These are phyloP conservation scores for Prunus armeniaca DNA, from an alignment of 306 rosid species.

Conservation along the genomic window DNA sequence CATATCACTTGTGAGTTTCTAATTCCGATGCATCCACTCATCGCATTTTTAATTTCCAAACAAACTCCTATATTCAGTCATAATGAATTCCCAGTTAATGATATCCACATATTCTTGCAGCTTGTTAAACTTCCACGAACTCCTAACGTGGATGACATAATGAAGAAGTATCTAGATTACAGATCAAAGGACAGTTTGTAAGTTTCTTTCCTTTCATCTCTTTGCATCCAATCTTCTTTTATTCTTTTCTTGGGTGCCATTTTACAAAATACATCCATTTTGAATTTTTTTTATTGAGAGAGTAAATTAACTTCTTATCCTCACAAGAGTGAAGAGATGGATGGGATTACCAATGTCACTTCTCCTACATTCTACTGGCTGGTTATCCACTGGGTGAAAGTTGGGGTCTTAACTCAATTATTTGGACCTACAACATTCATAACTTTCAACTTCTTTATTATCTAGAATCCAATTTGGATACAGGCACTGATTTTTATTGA, in stretches of 20 bases:
- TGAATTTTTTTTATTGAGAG: neutral
- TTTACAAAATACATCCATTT: neutral
- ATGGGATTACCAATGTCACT: neutral
- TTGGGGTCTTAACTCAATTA: neutral
- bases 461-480: neutral
- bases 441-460: neutral
- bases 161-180: slow-evolving; percentile 64
- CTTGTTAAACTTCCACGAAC: slow-evolving; percentile 87
- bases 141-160: slow-evolving; percentile 73
- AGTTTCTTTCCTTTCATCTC: slow-evolving; percentile 34
- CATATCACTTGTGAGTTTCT: neutral
- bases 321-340: neutral
- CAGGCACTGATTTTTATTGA: neutral
- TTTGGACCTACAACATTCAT: neutral
- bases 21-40: neutral
- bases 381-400: neutral
- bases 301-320: neutral
- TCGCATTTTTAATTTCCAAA: neutral
- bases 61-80: neutral
- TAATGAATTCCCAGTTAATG: slow-evolving; percentile 1
- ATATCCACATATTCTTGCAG: slow-evolving; percentile 42
- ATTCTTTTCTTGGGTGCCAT: neutral
- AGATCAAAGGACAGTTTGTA: slow-evolving; percentile 62
- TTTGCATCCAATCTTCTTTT: neutral
- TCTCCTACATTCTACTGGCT: neutral